A percentile compares a stretch with the other conserved stretches of the same genome.
phyloP scores from a whole-genome alignment of 257 asterid genomes.

The Solanum ossicruentum region DNA sequence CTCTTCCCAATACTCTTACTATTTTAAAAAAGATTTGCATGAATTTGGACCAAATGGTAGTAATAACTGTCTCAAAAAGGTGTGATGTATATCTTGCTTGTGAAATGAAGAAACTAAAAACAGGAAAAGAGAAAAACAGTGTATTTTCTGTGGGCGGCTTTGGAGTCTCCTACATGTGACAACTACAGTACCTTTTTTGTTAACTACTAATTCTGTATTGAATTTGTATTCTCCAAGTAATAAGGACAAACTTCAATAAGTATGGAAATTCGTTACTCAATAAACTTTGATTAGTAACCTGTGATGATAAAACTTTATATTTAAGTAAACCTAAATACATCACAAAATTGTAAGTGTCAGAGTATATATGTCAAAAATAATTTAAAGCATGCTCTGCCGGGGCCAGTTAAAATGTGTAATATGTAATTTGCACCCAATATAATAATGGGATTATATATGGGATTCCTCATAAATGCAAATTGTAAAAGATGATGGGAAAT shows the following conservation, averaged over 20 bases:
- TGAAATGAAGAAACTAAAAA: not conserved
- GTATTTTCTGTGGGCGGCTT: not conserved
- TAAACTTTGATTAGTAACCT: not conserved
- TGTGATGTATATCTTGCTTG: not conserved
- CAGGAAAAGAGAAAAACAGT: not conserved
- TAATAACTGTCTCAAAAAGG: not conserved
- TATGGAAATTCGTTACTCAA: not conserved
- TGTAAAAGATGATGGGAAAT: not conserved
- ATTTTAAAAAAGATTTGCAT: not conserved
- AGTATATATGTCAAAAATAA: not conserved
- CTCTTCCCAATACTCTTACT: not conserved
- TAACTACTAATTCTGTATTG: no score
- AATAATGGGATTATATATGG: no score
- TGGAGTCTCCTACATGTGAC: not conserved
- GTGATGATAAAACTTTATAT: not conserved
- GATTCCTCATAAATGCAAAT: not conserved
- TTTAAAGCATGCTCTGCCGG: not conserved
- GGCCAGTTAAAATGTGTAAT: not conserved
- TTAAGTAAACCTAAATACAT: not conserved
- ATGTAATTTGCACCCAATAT: not conserved
- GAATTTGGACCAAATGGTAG: not conserved
- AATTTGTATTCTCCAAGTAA: no score
- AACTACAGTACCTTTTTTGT: no score
- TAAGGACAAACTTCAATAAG: not conserved
- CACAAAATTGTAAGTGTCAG: not conserved